phyloP scores from a whole-genome alignment of 2,329 filamentous ascomycete genomes.

The Tolypocladium endophyticum region DNA sequence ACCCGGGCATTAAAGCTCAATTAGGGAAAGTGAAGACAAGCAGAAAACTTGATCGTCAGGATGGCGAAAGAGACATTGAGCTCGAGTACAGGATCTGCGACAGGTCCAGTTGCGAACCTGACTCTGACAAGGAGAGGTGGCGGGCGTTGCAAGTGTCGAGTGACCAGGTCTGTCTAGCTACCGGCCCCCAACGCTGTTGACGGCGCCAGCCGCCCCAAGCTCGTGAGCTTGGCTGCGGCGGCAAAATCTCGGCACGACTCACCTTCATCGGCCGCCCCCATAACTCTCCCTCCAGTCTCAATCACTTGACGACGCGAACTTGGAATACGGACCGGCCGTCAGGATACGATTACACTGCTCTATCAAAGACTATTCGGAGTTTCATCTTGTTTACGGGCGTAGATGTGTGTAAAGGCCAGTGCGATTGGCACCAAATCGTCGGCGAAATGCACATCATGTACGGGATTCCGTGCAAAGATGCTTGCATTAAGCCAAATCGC shows the following conservation, averaged over 20 bases:
- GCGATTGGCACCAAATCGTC: too few relatives aligned
- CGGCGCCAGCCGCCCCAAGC: not conserved
- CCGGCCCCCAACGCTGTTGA: not conserved
- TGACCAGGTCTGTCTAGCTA: not conserved
- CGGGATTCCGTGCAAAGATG: too few relatives aligned
- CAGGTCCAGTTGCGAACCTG: not conserved
- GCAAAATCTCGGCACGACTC: not conserved
- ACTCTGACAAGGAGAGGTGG: not conserved
- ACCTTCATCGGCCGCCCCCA: too few relatives aligned
- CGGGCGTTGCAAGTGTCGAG: not conserved
- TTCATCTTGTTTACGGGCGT: too few relatives aligned
- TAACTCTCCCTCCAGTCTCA: too few relatives aligned
- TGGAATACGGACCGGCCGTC: too few relatives aligned
- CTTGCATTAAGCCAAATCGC: too few relatives aligned
- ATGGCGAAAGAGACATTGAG: not conserved
- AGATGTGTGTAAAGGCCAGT: too few relatives aligned
- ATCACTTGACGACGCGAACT: too few relatives aligned
- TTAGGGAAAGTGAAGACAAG: not conserved
- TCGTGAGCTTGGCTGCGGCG: not conserved
- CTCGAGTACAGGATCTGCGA: not conserved
- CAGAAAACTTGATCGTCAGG: not conserved
- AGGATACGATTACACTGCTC: too few relatives aligned
- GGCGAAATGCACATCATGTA: too few relatives aligned
- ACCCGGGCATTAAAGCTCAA: not conserved
- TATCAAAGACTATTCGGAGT: too few relatives aligned